Evolutionary conservation across 331 rosid species (phyloP), one percentile per base, ranked within the genome.

Genomic region (Quercus tomentella): DNA sequence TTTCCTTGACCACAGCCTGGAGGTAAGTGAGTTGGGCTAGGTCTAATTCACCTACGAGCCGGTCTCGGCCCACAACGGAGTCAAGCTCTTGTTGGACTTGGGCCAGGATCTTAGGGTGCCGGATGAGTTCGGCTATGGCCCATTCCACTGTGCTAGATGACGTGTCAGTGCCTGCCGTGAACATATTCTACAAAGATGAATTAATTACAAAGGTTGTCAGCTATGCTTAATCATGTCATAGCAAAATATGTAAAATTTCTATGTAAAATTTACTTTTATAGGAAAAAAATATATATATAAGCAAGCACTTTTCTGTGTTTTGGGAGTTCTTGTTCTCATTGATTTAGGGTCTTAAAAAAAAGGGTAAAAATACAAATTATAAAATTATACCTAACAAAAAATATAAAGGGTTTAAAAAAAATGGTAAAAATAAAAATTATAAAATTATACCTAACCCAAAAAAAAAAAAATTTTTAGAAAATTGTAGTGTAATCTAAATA

Each of bases 71-170:
- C 68, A 88, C 96, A 0, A 89, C 78, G 0, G 68, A 28, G 73
- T 94, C 97, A 2, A 93, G 62, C 76, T 93, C 98, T 77, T 80
- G 74, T 63, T 89, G 96, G 83, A 92, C 80, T 74, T 55, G 77
- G 70, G 70, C 89, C 76, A 88, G 0, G 23, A 90, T 83, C 18
- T 30, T 81, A 2, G 97, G 97, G 45, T 89, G 88, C 2, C 84
- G 73, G 1, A 94, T 75, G 3, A 94, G 77, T 65, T 94, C 97
- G 0, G 97, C 88, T 4, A 94, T 74, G 33, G 91, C 90, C 97
- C 98, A 94, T 66, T 94, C 97, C 2, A 86, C 88, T 0, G 97
- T 91, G 70, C 98, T 94, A 16, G 97, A 89, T 69, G 98, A 86
- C 0, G 98, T 94, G 83, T 94, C 98, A 0, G 97, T 92, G 0